Percentiles rank a stretch among this genome's conserved stretches.
These are phyloP conservation scores for Sugiyamaella marilandica DNA, from an alignment of 805 yeast species.

Conservation along the genomic window DNA sequence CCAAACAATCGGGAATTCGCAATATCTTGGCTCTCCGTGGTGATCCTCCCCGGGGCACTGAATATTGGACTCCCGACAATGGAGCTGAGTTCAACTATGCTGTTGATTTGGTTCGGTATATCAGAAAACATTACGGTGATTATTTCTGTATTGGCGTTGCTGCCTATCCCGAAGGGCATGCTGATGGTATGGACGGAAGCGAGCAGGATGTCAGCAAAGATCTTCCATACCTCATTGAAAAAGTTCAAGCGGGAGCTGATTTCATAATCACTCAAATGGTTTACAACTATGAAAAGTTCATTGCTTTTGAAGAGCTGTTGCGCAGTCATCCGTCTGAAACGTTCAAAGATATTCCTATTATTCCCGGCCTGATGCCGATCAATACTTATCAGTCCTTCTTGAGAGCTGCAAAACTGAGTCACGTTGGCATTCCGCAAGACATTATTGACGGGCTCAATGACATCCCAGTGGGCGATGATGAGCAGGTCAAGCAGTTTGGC, in stretches of 20 bases:
- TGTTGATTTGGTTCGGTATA: constrained; percentile 79
- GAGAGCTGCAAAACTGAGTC: constrained; percentile 84
- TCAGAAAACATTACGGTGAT: constrained; percentile 63
- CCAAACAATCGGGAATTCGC: constrained; percentile 71
- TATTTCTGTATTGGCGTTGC: constrained; percentile 95
- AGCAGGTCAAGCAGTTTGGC: constrained; percentile 75
- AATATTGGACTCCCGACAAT: constrained; percentile 48
- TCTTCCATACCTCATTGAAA: constrained; percentile 74
- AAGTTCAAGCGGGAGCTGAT: constrained; percentile 91
- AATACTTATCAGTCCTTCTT: constrained; percentile 77
- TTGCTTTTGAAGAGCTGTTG: constrained; percentile 50
- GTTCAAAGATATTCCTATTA: constrained; percentile 47
- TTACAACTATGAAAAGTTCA: constrained; percentile 76
- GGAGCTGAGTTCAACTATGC: constrained; percentile 65
- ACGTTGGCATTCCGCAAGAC: constrained; percentile 69
- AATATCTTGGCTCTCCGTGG: constrained; percentile 93
- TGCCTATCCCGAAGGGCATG: constrained; percentile 97
- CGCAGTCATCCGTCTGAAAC: constrained; percentile 33
- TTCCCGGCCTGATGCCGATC: constrained; percentile 91
- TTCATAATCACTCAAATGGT: constrained; percentile 88
- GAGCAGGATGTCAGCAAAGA: constrained; percentile 66
- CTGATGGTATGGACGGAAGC: constrained; percentile 75
- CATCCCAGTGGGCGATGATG: constrained; percentile 63
- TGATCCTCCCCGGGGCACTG: constrained; percentile 82
- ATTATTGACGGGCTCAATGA: constrained; percentile 53